Conservation (phyloP, 2,329 filamentous ascomycete genomes). For the Emericellopsis atlantica region DNA sequence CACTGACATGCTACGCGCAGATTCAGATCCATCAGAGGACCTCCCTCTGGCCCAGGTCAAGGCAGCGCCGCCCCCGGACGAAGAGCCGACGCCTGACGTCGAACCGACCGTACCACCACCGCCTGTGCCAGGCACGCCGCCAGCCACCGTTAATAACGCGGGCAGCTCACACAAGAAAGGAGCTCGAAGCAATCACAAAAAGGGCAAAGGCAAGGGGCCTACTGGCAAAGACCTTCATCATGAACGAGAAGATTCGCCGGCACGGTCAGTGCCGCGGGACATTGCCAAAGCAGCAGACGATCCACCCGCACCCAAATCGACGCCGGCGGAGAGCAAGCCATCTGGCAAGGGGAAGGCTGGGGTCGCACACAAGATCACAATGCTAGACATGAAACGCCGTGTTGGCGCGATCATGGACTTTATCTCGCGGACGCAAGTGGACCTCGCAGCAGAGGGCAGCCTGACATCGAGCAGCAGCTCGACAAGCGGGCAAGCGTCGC, state of each 20-base stretch:
- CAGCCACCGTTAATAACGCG: constrained; percentile 29
- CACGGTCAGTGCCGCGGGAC: constrained; percentile 41
- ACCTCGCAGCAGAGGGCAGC: constrained; percentile 57
- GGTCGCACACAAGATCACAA: constrained; percentile 58
- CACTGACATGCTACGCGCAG: constrained; percentile 20
- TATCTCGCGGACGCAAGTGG: constrained; percentile 78
- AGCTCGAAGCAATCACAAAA: constrained; percentile 49
- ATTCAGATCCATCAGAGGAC: constrained; percentile 64
- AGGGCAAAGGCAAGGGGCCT: constrained; percentile 65
- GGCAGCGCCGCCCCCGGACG: constrained; percentile 12
- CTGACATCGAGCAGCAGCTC: constrained; percentile 21
- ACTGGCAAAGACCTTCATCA: constrained; percentile 65
- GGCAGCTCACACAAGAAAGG: constrained; percentile 43
- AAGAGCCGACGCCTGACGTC: constrained; percentile 13
- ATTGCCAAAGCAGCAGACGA: constrained; percentile 20
- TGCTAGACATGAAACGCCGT: constrained; percentile 79
- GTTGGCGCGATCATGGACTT: constrained; percentile 80
- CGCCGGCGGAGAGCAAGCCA: constrained; percentile 37
- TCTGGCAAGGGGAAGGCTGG: constrained; percentile 35
- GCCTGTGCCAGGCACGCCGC: constrained; percentile 23
- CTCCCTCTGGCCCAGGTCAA: constrained; percentile 32
- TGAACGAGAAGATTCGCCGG: constrained; percentile 43
- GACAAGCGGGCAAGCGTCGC: constrained; percentile 23
- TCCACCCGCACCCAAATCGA: constrained; percentile 7
- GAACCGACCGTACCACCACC: constrained; percentile 15